phyloP scores from a whole-genome alignment of 148 eudicot genomes.

The Polygonum maritimum region DNA sequence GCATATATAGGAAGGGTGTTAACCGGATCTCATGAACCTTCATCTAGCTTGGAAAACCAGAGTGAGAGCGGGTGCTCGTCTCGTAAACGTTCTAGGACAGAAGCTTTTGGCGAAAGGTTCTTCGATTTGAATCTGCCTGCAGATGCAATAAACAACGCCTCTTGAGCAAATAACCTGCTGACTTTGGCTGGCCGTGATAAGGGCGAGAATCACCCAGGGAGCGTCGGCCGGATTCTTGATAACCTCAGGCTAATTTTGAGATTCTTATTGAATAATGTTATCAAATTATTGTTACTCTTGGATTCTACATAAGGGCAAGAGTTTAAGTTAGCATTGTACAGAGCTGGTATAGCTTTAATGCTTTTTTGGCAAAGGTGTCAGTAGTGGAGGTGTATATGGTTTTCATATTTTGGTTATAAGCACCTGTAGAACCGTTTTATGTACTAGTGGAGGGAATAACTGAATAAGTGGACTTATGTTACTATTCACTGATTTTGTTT shows the following conservation, averaged over 20 bases:
- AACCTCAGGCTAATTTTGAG: not conserved
- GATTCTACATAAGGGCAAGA: not conserved
- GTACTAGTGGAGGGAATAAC: no score
- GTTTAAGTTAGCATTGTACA: constrained; percentile 1
- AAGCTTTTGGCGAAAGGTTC: constrained; percentile 19
- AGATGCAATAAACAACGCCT: constrained; percentile 16
- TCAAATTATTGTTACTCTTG: not conserved
- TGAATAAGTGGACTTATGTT: no score
- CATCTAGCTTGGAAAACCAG: constrained; percentile 23
- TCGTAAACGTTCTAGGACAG: constrained; percentile 17
- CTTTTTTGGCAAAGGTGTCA: not conserved
- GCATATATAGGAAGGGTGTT: constrained; percentile 26
- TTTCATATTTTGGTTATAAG: not conserved
- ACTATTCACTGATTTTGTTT: no score
- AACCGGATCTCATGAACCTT: constrained; percentile 20
- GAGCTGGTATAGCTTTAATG: not conserved
- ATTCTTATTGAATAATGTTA: not conserved
- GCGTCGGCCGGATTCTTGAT: not conserved
- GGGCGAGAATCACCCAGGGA: not conserved
- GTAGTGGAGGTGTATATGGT: not conserved
- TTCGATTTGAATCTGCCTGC: constrained; percentile 39
- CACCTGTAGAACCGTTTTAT: not conserved
- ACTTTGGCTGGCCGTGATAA: not conserved
- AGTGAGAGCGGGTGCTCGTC: constrained; percentile 22
- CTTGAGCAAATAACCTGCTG: not conserved